phyloP scores from a whole-genome alignment of 2,329 filamentous ascomycete genomes.

The Akanthomyces lecanii region DNA sequence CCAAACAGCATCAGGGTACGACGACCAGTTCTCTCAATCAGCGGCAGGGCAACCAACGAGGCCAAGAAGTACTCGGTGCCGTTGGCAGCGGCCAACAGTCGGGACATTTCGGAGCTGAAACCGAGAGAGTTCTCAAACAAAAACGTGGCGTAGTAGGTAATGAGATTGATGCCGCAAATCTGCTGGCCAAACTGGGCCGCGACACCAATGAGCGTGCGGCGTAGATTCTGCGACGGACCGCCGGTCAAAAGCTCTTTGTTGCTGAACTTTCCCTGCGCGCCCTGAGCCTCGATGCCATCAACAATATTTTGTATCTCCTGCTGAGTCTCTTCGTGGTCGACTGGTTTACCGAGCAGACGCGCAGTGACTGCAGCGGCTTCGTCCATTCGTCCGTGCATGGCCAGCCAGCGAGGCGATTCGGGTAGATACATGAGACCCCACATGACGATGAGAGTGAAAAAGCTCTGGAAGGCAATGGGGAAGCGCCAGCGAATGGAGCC shows the following conservation, averaged over 20 bases:
- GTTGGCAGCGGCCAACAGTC: slow-evolving; percentile 52
- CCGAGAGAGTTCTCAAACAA: slow-evolving; percentile 40
- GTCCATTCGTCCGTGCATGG: slow-evolving; percentile 34
- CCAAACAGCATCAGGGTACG: slow-evolving; percentile 61
- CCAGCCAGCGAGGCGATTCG: slow-evolving; percentile 43
- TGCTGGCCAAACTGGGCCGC: slow-evolving; percentile 47
- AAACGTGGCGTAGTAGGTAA: slow-evolving; percentile 40
- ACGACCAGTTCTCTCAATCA: slow-evolving; percentile 51
- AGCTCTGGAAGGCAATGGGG: slow-evolving; percentile 30
- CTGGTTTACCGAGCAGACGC: slow-evolving; percentile 24
- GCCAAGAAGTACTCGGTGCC: slow-evolving; percentile 41
- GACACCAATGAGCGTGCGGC: slow-evolving; percentile 43
- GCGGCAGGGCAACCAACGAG: slow-evolving; percentile 34
- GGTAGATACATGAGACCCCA: slow-evolving; percentile 50
- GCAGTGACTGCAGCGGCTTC: slow-evolving; percentile 26
- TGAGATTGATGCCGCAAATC: slow-evolving; percentile 45
- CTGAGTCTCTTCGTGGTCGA: slow-evolving; percentile 25
- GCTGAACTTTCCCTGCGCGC: slow-evolving; percentile 27
- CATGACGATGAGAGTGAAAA: slow-evolving; percentile 42
- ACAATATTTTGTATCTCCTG: slow-evolving; percentile 42
- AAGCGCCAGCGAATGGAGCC: slow-evolving; percentile 31
- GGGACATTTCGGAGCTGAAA: slow-evolving; percentile 41
- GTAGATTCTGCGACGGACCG: slow-evolving; percentile 36
- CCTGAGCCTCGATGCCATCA: slow-evolving; percentile 27
- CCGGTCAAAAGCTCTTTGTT: slow-evolving; percentile 38